Base-by-base conservation (phyloP, 2,329 filamentous ascomycete species). In the Aspergillus uvarum region DNA sequence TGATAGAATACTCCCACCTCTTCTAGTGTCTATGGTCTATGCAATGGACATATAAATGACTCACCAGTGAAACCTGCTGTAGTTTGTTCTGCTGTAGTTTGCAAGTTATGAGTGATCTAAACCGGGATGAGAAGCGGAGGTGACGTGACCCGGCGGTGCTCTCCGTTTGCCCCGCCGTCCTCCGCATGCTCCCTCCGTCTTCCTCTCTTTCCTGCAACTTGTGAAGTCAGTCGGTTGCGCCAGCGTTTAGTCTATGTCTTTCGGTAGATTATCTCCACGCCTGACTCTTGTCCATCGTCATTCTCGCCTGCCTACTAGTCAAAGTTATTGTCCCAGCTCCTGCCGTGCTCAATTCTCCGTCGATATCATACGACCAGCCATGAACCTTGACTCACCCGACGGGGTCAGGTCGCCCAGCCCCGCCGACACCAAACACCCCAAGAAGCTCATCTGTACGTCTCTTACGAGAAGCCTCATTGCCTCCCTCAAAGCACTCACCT, bases 361-460 rank as follows among this genome's bases (percentile, higher is more conserved):
- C 32, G n/a, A 21, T 24, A 50, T 19, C 42, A 26, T 42, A 26
- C 42, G 16, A 16, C 51, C 53, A 21, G 26, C 31, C 24, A 42
- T 53, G 51, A 32, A 47, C 29, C 29, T 31, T 16, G n/a, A 19
- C 29, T 26, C 51, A 54, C 19, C 51, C 16, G 38, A 57, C 51
- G 47, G 44, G 53, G 21, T 22, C 55, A 38, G 19, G 47, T 19
- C 49, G 22, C 26, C 21, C 32, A 35, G 32, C 12, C 1, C 58
- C 58, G 55, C 58, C 58, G 55, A 65, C 11, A 59, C 58, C 12
- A 61, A 68, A 51, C 74, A 74, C 47, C 76, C 76, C 26, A 77
- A 77, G 67, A 76, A 76, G 61, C 67, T 78, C 26, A 77, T 78
- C 58, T 78, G 76, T 77, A 73, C 26, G 70, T 67, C 21, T 26